A percentile compares a stretch with the other conserved stretches of the same genome.
Evolutionary conservation across 2,329 filamentous ascomycete species (phyloP).

Genomic region (Albophoma yamanashiensis): DNA sequence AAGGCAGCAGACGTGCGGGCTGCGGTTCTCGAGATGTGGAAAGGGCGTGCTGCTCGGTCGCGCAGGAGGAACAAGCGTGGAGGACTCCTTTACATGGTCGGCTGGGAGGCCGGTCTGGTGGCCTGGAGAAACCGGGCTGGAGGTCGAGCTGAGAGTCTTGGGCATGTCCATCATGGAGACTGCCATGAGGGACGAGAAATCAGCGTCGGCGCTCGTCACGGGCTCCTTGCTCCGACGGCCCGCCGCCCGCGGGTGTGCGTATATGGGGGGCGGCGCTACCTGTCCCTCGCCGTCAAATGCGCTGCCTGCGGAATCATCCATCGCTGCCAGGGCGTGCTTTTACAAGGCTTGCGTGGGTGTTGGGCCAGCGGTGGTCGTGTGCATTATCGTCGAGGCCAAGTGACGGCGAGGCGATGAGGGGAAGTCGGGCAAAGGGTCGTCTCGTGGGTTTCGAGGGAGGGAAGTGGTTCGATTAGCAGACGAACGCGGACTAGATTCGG

Average conservation of each 20-base stretch:
- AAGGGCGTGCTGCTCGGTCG: constrained; percentile 52
- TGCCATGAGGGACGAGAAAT: constrained; percentile 25
- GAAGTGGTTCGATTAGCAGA: not conserved
- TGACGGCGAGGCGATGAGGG: not conserved
- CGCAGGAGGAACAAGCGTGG: constrained; percentile 21
- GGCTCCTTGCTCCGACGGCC: constrained; percentile 5
- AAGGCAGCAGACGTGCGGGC: constrained; percentile 16
- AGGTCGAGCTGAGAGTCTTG: constrained; percentile 27
- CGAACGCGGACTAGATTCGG: not conserved
- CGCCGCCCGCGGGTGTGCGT: constrained; percentile 1
- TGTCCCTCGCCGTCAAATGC: constrained; percentile 1
- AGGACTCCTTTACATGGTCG: constrained; percentile 30
- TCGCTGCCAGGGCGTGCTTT: not conserved
- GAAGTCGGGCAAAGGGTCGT: not conserved
- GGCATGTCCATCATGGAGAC: constrained; percentile 23
- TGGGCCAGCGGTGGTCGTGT: not conserved
- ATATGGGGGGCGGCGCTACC: constrained; percentile 2
- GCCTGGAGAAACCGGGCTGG: constrained; percentile 45
- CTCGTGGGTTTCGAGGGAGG: not conserved
- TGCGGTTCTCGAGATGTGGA: constrained; percentile 40
- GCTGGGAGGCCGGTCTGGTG: constrained; percentile 41
- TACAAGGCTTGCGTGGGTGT: not conserved
- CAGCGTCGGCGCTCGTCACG: constrained; percentile 12
- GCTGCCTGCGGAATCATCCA: constrained; percentile 1
- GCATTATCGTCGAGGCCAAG: constrained; percentile 4